phyloP scores from a whole-genome alignment of 805 yeast species.

The Geotrichum ghanense region DNA sequence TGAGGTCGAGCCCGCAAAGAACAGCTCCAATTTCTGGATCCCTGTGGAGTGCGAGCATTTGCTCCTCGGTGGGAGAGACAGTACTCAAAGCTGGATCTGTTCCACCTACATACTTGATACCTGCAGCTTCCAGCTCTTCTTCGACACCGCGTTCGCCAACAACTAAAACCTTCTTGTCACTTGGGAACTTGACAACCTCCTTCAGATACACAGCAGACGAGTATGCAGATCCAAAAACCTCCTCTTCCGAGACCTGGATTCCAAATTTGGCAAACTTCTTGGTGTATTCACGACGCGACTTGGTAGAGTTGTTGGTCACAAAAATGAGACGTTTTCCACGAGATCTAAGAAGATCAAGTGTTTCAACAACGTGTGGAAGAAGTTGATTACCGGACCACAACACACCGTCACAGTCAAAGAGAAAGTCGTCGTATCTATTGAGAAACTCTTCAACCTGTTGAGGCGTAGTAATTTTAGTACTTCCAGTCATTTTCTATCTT shows the following conservation, averaged over 20 bases:
- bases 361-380: slow-evolving; percentile 69
- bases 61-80: slow-evolving; percentile 41
- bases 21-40: slow-evolving; percentile 80
- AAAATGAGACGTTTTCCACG: slow-evolving; percentile 62
- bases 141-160: slow-evolving; percentile 83
- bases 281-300: slow-evolving; percentile 69
- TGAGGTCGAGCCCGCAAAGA: slow-evolving; percentile 73
- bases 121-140: slow-evolving; percentile 63
- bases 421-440: slow-evolving; percentile 64
- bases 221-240: slow-evolving; percentile 84
- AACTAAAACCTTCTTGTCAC: slow-evolving; percentile 73
- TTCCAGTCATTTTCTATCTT: background rate
- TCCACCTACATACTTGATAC: slow-evolving; percentile 75
- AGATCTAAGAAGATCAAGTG: slow-evolving; percentile 46
- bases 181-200: slow-evolving; percentile 62
- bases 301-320: slow-evolving; percentile 93
- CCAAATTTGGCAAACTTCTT: slow-evolving; percentile 60
- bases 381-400: slow-evolving; percentile 83
- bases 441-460: slow-evolving; percentile 35
- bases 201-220: slow-evolving; percentile 82
- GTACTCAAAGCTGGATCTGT: slow-evolving; percentile 47
- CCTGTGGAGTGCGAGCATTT: slow-evolving; percentile 28
- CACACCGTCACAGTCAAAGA: slow-evolving; percentile 97
- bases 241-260: slow-evolving; percentile 36
- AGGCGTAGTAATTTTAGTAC: slow-evolving; percentile 16